Evolutionary conservation across 768 basidiomycete genomes (phyloP).

Genomic region (Albatrellus ellisii): DNA sequence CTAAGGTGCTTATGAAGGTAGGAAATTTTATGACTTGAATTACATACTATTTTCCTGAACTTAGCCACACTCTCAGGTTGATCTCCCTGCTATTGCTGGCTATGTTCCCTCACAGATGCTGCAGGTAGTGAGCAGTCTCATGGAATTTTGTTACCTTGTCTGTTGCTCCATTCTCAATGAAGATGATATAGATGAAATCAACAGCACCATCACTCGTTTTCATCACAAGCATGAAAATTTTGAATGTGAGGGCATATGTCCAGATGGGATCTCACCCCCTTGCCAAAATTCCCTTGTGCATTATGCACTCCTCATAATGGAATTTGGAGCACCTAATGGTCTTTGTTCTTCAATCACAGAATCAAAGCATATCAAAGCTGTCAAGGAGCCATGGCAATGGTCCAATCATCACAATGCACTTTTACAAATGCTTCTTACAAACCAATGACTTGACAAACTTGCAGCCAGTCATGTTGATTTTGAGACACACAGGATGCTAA

Average conservation of each 20-base stretch:
- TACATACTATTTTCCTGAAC: background rate
- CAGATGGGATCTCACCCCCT: slow-evolving; percentile 10
- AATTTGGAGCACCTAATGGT: slow-evolving; percentile 16
- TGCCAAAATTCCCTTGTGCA: slow-evolving; percentile 11
- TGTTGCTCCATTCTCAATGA: slow-evolving; percentile 1
- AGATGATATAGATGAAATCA: background rate
- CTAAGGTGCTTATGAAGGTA: slow-evolving; percentile 25
- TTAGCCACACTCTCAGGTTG: slow-evolving; percentile 16
- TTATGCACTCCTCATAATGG: slow-evolving; percentile 15
- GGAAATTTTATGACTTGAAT: background rate
- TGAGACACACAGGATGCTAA: slow-evolving; percentile 1
- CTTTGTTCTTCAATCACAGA: slow-evolving; percentile 17
- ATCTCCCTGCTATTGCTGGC: slow-evolving; percentile 19
- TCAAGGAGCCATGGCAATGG: slow-evolving; percentile 15
- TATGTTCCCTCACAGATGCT: slow-evolving; percentile 21
- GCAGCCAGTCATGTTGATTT: background rate
- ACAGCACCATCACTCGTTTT: slow-evolving; percentile 1
- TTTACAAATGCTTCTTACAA: slow-evolving; percentile 12
- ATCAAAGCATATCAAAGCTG: slow-evolving; percentile 16
- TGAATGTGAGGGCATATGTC: background rate
- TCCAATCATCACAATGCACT: slow-evolving; percentile 12
- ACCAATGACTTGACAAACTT: slow-evolving; percentile 5
- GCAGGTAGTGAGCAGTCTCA: slow-evolving; percentile 9
- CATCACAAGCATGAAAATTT: slow-evolving; percentile 1
- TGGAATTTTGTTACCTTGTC: slow-evolving; percentile 14